A percentile compares a stretch with the other conserved stretches of the same genome.
Conservation (phyloP, 345 rosid species). For the Syzygium aromaticum region DNA sequence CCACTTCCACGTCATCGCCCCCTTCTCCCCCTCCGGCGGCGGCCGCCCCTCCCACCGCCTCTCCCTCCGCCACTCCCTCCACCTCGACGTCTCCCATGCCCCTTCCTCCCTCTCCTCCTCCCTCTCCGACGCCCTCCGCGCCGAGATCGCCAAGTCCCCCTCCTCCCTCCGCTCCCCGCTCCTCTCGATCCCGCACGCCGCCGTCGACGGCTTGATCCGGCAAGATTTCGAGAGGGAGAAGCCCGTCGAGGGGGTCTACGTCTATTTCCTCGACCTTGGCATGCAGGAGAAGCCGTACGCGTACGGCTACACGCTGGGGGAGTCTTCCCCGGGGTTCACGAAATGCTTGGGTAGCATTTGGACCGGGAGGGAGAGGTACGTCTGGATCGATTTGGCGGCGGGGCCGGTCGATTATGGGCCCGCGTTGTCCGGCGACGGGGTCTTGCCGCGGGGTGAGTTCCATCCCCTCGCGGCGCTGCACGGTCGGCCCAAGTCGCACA, state of each 20-base stretch:
- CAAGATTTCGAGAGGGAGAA: conserved; percentile 64
- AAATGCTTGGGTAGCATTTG: conserved; percentile 80
- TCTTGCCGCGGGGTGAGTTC: conserved; percentile 82
- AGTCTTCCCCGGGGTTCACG: conserved; percentile 74
- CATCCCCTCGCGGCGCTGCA: conserved; percentile 84
- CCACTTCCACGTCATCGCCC: conserved; percentile 18
- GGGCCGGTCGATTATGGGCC: conserved; percentile 99
- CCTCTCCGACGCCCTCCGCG: conserved; percentile 36
- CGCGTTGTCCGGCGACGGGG: conserved; percentile 88
- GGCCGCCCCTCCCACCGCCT: conserved; percentile 26
- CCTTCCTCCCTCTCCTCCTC: conserved; percentile 24
- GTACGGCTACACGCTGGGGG: conserved; percentile 61
- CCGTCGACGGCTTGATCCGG: conserved; percentile 45
- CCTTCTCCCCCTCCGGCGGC: conserved; percentile 23
- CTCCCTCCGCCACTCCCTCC: conserved; percentile 35
- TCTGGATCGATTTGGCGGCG: conserved; percentile 87
- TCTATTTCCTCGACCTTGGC: conserved; percentile 66
- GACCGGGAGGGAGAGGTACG: conserved; percentile 84
- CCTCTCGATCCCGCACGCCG: conserved; percentile 36
- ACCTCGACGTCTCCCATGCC: conserved; percentile 16
- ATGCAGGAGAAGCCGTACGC: conserved; percentile 53
- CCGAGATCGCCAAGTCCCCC: conserved; percentile 27
- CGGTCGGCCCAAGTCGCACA: conserved; percentile 81
- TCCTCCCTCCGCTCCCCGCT: conserved; percentile 61
- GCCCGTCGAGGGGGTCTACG: conserved; percentile 53